Base-by-base conservation (phyloP, 306 rosid species). In the Vicia faba region DNA sequence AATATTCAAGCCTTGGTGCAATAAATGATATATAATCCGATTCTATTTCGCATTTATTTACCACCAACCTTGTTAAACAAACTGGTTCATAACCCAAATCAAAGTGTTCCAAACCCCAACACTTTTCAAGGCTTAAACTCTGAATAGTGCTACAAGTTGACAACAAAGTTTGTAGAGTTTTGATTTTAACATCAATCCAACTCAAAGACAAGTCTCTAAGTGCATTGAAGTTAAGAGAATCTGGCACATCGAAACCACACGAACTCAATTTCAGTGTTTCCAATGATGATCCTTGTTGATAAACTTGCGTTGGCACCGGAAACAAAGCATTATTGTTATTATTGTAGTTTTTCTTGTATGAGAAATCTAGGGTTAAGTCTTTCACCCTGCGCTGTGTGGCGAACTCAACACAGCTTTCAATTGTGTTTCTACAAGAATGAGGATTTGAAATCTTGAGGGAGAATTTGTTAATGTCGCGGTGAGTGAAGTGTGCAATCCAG, bases 201-300 rank as follows among this genome's bases (percentile, higher is more conserved):
- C 80, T 70, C 9, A 79, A 70, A 23, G 70, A 69, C 51, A 79
- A 40, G 0, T 74, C 70, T 57, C 70, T 79, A 5, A 74, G 80
- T 19, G 62, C 23, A 3, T 3, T 0, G 9, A 79, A 74, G 0
- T 33, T 20, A 1, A 41, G 5, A 36, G 75, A 40, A 9, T 39
- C 13, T 0, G 13, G 3, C 16, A 59, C 0, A 0, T 3, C 9
- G 18, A 74, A 79, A 23, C 31, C 35, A 4, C 80, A 79, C 2
- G 74, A 70, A 48, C 49, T 40, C 61, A 79, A 13, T 58, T 23
- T 64, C 19, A 79, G 3, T 3, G 40, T 8, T 48, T 74, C 74
- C 5, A 79, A 41, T 0, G 26, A 10, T 7, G 51, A 4, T 8
- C 18, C 13, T 0, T 8, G 48, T n/a, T 4, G 13, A 25, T 63